Evolutionary conservation across 768 basidiomycete species (phyloP).

Genomic region (Leccinum ochraceum): DNA sequence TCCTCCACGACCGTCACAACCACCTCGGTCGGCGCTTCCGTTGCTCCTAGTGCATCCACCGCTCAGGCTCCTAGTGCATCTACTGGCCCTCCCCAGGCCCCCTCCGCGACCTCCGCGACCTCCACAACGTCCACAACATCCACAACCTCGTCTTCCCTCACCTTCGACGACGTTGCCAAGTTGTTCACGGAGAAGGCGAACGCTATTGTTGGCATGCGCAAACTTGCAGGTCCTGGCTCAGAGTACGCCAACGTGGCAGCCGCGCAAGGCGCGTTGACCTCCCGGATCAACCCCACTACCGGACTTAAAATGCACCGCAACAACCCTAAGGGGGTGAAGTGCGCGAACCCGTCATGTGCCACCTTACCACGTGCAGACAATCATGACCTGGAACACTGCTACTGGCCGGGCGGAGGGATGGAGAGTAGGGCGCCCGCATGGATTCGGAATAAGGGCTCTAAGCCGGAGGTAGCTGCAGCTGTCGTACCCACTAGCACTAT

Average conservation of each 20-base stretch:
- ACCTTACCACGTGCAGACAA: not conserved
- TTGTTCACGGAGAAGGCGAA: not conserved
- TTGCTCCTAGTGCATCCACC: no score
- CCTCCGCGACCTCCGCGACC: no score
- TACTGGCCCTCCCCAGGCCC: no score
- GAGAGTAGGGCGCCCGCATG: not conserved
- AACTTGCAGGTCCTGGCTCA: not conserved
- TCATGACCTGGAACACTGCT: not conserved
- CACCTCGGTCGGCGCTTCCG: no score
- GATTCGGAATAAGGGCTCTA: not conserved
- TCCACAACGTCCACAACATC: no score
- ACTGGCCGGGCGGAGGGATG: not conserved
- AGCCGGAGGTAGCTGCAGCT: not conserved
- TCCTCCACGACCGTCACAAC: no score
- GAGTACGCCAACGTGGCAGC: not conserved
- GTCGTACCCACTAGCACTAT: no score
- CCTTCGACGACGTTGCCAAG: not conserved
- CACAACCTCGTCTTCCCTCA: no score
- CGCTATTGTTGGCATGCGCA: not conserved
- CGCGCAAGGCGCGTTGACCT: fast-evolving
- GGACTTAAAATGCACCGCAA: not conserved
- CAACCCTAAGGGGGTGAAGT: not conserved
- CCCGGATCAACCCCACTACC: not conserved
- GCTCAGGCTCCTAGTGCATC: no score
- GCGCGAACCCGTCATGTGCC: not conserved